Evolutionary conservation across 306 rosid genomes (phyloP), one percentile per base, ranked within the genome.

Genomic region (Medicago lupulina): DNA sequence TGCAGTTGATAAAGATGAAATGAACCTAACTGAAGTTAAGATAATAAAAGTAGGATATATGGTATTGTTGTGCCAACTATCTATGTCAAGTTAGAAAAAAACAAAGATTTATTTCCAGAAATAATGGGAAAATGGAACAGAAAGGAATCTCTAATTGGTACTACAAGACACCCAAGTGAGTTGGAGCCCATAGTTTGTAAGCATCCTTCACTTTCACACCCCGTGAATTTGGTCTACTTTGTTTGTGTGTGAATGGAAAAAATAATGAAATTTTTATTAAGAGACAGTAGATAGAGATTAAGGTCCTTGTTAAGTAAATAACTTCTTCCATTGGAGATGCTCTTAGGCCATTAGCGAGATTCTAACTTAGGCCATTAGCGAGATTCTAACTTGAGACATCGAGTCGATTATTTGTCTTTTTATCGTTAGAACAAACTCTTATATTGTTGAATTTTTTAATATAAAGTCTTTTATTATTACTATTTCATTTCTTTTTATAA

Each of bases 31-130:
- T 23, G 36, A 23, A 23, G 16, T 23, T 34, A 55, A 58, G 38
- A 58, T 23, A 12, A 58, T 58, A 25, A 58, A 58, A 58, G 64
- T 58, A n/a, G 64, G 64, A 58, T 58, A 58, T 58, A 58, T 58
- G 64, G 64, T 58, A 21, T 58, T 58, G 64, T 8, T 58, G 64
- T 21, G 13, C 64, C 64, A 21, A 58, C 64, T 58, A 58, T 58
- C 64, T 11, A 2, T 23, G 16, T 23, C 64, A 23, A 4, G 16
- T 21, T 58, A 58, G 16, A 23, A 58, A 58, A 3, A 58, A 58
- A 58, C 38, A 58, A 58, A 21, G 11, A 4, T 9, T 23, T 23
- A 23, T 23, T 58, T 23, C 23, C 23, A 58, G 64, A 58, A 58
- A 58, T 21, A 58, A 58, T 58, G 23, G 64, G 2, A 58, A 58